phyloP scores from a whole-genome alignment of 1,284 basidiomycete species.

The Cystobasidiaceae sp. region DNA sequence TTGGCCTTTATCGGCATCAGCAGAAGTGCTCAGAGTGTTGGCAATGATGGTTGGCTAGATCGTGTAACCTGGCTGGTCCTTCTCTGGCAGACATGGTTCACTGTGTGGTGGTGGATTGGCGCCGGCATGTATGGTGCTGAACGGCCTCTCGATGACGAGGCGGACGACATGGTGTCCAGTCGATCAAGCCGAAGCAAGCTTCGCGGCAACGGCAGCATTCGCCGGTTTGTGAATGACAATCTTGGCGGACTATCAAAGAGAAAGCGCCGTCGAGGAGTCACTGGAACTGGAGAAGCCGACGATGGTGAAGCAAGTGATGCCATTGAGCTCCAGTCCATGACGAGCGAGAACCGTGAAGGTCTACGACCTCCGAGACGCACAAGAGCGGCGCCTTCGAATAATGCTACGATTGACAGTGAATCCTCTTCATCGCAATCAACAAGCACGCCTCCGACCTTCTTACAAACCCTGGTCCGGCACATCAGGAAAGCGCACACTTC shows the following conservation, averaged over 20 bases:
- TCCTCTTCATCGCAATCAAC: constrained; percentile 10
- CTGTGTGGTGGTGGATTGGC: constrained; percentile 67
- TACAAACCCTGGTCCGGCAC: constrained; percentile 8
- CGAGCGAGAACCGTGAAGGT: neutral
- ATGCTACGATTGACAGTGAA: constrained; percentile 2
- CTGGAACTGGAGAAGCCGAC: neutral
- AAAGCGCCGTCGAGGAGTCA: neutral
- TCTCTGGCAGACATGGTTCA: constrained; percentile 69
- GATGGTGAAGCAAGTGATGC: constrained; percentile 10
- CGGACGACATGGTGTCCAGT: neutral
- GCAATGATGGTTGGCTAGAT: constrained; percentile 82
- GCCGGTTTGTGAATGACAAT: constrained; percentile 3
- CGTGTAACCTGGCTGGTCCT: constrained; percentile 78
- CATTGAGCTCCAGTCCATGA: constrained; percentile 23
- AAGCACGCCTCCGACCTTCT: constrained; percentile 19
- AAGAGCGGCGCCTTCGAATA: neutral
- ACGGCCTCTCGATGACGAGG: constrained; percentile 27
- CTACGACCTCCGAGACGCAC: neutral
- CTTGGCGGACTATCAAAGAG: neutral
- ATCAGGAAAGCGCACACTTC: constrained; percentile 17
- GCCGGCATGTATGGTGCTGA: constrained; percentile 68
- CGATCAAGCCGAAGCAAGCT: neutral
- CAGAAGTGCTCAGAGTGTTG: constrained; percentile 58
- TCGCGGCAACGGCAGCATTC: constrained; percentile 5
- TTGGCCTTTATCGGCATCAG: constrained; percentile 63